Conservation (phyloP, 1,139 yeast species). For the Chernovozyma sophiae-reginae region DNA sequence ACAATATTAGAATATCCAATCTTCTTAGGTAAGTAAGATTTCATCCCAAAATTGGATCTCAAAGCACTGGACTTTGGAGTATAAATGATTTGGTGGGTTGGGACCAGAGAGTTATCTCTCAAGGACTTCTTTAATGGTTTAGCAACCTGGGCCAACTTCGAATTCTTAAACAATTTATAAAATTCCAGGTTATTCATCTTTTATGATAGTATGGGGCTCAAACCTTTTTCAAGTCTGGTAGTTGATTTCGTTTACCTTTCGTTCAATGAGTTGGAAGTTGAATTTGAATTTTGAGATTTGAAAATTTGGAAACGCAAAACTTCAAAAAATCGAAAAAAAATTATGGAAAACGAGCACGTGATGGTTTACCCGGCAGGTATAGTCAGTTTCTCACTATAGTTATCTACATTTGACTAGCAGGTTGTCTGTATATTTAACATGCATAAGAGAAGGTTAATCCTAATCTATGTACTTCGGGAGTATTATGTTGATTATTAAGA, state of each 20-base stretch:
- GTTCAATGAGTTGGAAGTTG: no score
- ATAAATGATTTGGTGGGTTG: conserved; percentile 43
- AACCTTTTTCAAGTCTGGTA: no score
- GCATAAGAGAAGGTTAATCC: conserved; percentile 43
- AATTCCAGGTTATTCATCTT: conserved; percentile 33
- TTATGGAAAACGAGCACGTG: no score
- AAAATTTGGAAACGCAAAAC: no score
- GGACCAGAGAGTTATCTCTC: conserved; percentile 29
- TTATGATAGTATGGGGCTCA: no score
- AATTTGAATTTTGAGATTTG: no score
- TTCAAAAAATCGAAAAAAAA: no score
- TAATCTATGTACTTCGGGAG: conserved; percentile 35
- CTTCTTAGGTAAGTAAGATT: conserved; percentile 41
- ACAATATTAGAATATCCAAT: conserved; percentile 41
- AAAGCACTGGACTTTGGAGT: conserved; percentile 42
- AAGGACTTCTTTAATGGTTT: conserved; percentile 33
- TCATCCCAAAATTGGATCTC: conserved; percentile 43
- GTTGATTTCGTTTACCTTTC: no score
- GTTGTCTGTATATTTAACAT: no score
- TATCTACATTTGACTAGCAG: no score
- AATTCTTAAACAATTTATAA: conserved; percentile 36
- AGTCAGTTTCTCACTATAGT: no score
- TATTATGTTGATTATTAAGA: conserved; percentile 23
- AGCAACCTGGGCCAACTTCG: conserved; percentile 47
- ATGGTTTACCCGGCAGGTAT: no score